These are phyloP conservation scores for Wickerhamomyces mucosus DNA, from an alignment of 805 yeast genomes.

Conservation along the genomic window DNA sequence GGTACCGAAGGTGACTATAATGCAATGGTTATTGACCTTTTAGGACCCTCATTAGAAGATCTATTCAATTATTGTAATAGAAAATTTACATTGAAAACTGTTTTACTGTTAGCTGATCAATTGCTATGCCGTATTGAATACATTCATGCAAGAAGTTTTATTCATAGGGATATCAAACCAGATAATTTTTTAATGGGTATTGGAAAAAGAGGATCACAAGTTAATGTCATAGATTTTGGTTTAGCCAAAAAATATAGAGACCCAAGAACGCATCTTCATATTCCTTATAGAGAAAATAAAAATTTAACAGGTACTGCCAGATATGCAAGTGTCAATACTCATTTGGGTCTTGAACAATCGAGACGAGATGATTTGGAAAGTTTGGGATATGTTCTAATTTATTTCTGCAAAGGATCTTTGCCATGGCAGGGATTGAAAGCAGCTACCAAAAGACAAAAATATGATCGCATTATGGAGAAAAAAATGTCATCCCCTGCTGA, in stretches of 20 bases:
- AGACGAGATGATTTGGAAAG: conserved; percentile 96
- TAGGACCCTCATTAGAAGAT: conserved; percentile 94
- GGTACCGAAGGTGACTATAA: conserved; percentile 95
- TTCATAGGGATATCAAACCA: conserved; percentile 93
- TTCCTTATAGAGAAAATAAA: conserved; percentile 93
- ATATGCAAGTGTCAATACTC: conserved; percentile 92
- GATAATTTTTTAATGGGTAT: conserved; percentile 88
- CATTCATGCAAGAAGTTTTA: conserved; percentile 92
- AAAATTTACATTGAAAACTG: conserved; percentile 88
- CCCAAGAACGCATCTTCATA: conserved; percentile 88
- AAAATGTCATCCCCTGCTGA: conserved; percentile 86
- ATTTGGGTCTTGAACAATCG: conserved; percentile 92
- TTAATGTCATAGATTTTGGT: conserved; percentile 94
- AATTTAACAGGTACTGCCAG: conserved; percentile 97
- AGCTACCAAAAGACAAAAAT: conserved; percentile 92
- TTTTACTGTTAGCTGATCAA: conserved; percentile 87
- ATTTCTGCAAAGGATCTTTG: conserved; percentile 89
- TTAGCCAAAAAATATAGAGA: conserved; percentile 91
- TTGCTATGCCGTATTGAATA: conserved; percentile 89
- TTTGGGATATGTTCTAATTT: conserved; percentile 87
- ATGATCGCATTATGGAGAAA: conserved; percentile 92
- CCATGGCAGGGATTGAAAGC: conserved; percentile 99
- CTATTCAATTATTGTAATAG: conserved; percentile 93
- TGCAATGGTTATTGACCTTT: conserved; percentile 91
- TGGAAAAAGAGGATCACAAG: conserved; percentile 89